Evolutionary conservation across 345 rosid genomes (phyloP), one percentile per base, ranked within the genome.

Genomic region (Brassica carinata): DNA sequence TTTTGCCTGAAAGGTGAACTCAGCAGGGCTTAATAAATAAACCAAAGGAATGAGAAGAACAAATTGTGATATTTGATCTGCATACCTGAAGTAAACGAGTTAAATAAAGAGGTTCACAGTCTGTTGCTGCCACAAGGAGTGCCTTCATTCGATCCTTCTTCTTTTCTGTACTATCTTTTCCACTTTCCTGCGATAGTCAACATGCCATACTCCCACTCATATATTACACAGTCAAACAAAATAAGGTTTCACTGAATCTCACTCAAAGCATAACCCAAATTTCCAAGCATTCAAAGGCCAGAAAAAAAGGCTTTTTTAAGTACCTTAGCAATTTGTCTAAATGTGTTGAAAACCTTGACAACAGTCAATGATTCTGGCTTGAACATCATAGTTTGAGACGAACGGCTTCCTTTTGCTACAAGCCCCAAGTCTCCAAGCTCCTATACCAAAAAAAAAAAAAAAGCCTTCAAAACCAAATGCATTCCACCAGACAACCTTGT

Each of bases 41-140:
- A 14, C 51, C 62, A 72, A 70, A 29, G 64, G 48, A 63, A 33
- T 2, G 7, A 53, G 14, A 26, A 23, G 34, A n/a, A 72, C 62
- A 48, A 61, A 7, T 19, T 79, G 63, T 77, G 75, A 75, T 75
- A 45, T 62, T 61, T 66, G 73, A 89, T 92, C 91, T 88, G 90
- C 73, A 90, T 93, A 90, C 99, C 99, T 96, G 99, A 75, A 96
- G 98, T 72, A 96, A 84, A 81, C 99, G 95, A 83, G 92, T 89
- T 74, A 96, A 77, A 86, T 92, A 96, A 58, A 78, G 95, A 82
- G 98, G 97, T 85, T 96, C 99, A 70, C 97, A 90, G 84, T 96
- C 99, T 40, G 89, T 89, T 76, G 98, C 92, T 58, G 99, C 97
- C 81, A 93, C 98, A 82, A 96, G 97, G 82, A 96, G 98, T 59